phyloP scores from a whole-genome alignment of 1,284 basidiomycete genomes.

The Trichosporon ovoides region DNA sequence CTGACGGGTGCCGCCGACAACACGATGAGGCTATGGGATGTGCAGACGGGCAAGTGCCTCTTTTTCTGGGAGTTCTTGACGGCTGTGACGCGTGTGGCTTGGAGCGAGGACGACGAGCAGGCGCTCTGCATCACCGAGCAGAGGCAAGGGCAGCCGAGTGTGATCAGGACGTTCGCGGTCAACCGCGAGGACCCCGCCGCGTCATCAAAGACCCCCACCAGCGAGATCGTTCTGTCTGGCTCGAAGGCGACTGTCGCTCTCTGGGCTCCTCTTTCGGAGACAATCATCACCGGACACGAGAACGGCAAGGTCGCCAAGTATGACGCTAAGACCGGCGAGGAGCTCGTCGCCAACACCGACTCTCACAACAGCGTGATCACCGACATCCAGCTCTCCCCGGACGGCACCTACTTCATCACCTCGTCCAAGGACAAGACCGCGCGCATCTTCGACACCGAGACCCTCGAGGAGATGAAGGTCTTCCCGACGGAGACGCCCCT shows the following conservation, averaged over 20 bases:
- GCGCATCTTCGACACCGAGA: conserved; percentile 84
- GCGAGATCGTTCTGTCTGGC: conserved; percentile 81
- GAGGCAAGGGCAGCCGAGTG: conserved; percentile 76
- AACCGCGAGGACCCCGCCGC: conserved; percentile 69
- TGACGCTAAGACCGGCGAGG: conserved; percentile 81
- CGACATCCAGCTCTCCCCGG: conserved; percentile 85
- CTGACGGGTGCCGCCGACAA: conserved; percentile 86
- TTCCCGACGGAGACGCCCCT: conserved; percentile 90
- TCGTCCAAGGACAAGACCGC: conserved; percentile 96
- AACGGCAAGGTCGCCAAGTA: conserved; percentile 90
- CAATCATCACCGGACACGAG: conserved; percentile 92
- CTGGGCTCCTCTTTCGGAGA: conserved; percentile 72
- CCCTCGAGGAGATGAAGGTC: conserved; percentile 85
- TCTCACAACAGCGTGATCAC: conserved; percentile 78
- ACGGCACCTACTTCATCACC: conserved; percentile 92
- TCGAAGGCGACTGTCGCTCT: conserved; percentile 94
- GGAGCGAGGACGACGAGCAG: conserved; percentile 71
- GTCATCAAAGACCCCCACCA: conserved; percentile 57
- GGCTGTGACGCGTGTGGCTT: conserved; percentile 87
- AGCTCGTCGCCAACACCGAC: conserved; percentile 64
- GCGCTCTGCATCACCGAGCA: conserved; percentile 94
- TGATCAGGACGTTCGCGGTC: conserved; percentile 73
- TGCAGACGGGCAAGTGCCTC: conserved; percentile 82
- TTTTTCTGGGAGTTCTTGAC: conserved; percentile 97
- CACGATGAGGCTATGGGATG: conserved; percentile 84